These are phyloP conservation scores for Lizanozyma gosingica DNA, from an alignment of 1,139 yeast genomes.

Conservation along the genomic window DNA sequence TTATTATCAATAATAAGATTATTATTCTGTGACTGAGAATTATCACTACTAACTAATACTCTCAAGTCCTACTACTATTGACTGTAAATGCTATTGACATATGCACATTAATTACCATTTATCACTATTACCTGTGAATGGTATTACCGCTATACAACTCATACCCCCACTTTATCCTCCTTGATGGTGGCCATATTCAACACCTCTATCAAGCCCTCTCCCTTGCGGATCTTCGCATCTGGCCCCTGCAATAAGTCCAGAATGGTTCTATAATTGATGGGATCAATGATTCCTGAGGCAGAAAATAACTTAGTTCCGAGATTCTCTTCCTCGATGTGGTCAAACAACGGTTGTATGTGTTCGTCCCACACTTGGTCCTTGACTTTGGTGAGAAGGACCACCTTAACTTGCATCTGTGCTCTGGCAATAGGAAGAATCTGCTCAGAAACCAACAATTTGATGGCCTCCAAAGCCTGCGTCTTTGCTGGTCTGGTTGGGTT, in stretches of 20 bases:
- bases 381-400: constrained; percentile 37
- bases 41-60: too few species aligned
- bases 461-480: constrained; percentile 86
- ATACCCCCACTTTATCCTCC: too few species aligned
- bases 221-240: constrained; percentile 37
- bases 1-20: too few species aligned
- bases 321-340: constrained; percentile 46
- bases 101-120: too few species aligned
- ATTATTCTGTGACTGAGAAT: too few species aligned
- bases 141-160: too few species aligned
- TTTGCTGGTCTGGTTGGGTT: constrained; percentile 67
- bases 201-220: constrained; percentile 70
- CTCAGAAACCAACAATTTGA: constrained; percentile 61
- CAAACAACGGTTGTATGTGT: constrained; percentile 43
- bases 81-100: too few species aligned
- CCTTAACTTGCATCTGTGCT: constrained; percentile 83
- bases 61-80: too few species aligned
- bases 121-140: too few species aligned
- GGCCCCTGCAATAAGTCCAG: constrained; percentile 53
- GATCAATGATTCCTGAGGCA: constrained; percentile 57
- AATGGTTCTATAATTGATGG: constrained; percentile 69
- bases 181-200: constrained; percentile 84
- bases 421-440: constrained; percentile 90
- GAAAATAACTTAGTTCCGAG: constrained; percentile 13
- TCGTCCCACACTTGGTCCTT: constrained; percentile 44